These are phyloP conservation scores for Carex pumila DNA, from an alignment of 176 grass and related monocot genomes.

Conservation along the genomic window DNA sequence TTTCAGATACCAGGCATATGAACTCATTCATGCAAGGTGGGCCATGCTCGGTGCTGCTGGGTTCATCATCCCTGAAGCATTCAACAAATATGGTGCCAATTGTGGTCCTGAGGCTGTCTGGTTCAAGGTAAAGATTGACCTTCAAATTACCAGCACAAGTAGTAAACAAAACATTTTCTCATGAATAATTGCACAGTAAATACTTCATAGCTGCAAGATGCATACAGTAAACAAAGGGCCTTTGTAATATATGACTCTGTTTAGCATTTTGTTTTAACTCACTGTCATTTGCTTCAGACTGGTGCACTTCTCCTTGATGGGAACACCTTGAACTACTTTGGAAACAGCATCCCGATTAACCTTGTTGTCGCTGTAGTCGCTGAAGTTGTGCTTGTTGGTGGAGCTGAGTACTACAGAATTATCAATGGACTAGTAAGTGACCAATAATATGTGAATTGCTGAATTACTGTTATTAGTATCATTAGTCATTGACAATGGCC, in stretches of 20 bases:
- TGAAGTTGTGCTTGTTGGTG: constrained; percentile 77
- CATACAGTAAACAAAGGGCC: not conserved
- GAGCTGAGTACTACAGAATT: constrained; percentile 96
- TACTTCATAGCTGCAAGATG: not conserved
- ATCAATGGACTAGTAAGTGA: constrained; percentile 71
- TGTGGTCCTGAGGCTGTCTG: constrained; percentile 96
- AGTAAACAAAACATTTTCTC: not conserved
- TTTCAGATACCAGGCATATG: constrained; percentile 88
- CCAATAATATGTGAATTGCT: not conserved
- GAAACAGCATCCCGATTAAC: constrained; percentile 96
- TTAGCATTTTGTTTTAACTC: not conserved
- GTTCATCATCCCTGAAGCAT: constrained; percentile 86
- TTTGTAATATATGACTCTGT: not conserved
- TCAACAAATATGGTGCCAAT: constrained; percentile 93
- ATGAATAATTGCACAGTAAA: not conserved
- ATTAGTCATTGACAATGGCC: not conserved
- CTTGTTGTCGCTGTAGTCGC: constrained; percentile 61
- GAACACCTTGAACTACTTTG: constrained; percentile 95
- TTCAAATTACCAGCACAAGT: not conserved
- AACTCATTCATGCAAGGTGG: constrained; percentile 95
- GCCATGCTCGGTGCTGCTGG: constrained; percentile 96
- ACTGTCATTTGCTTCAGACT: constrained; percentile 36
- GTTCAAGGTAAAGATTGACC: constrained; percentile 59
- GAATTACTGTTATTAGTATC: not conserved
- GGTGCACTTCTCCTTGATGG: constrained; percentile 92